phyloP scores from a whole-genome alignment of 306 rosid genomes.

The Macrotyloma uniflorum region DNA sequence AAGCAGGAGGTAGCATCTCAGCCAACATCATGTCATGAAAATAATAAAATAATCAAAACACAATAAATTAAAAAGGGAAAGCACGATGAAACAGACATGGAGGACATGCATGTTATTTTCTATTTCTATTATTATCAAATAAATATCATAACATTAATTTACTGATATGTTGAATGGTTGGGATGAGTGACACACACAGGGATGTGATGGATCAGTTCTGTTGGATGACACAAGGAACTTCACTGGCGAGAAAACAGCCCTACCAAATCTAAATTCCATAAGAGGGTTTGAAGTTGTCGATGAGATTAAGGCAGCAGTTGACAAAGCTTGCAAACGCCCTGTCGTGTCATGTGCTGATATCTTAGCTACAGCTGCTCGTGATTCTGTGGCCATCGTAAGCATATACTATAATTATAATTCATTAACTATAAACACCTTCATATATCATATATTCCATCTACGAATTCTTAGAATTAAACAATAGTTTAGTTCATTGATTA shows the following conservation, averaged over 20 bases:
- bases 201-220: slow-evolving; percentile 48
- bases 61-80: background rate
- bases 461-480: no score
- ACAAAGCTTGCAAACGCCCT: slow-evolving; percentile 35
- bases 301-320: slow-evolving; percentile 36
- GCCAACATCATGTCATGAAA: background rate
- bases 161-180: background rate
- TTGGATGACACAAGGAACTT: slow-evolving; percentile 33
- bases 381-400: slow-evolving; percentile 41
- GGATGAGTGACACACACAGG: background rate
- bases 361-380: slow-evolving; percentile 48
- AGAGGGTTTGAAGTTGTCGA: slow-evolving; percentile 44
- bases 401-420: background rate
- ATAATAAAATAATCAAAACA: background rate
- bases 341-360: slow-evolving; percentile 50
- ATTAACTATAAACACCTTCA: background rate
- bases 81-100: background rate
- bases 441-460: no score
- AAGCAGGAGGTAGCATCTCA: background rate
- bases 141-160: background rate
- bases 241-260: slow-evolving; percentile 38
- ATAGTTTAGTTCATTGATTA: no score
- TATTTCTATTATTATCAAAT: background rate
- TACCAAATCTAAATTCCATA: slow-evolving; percentile 31
- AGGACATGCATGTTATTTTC: background rate